Evolutionary conservation across 441 rosid genomes (phyloP).

Genomic region (Macaranga tanarius): DNA sequence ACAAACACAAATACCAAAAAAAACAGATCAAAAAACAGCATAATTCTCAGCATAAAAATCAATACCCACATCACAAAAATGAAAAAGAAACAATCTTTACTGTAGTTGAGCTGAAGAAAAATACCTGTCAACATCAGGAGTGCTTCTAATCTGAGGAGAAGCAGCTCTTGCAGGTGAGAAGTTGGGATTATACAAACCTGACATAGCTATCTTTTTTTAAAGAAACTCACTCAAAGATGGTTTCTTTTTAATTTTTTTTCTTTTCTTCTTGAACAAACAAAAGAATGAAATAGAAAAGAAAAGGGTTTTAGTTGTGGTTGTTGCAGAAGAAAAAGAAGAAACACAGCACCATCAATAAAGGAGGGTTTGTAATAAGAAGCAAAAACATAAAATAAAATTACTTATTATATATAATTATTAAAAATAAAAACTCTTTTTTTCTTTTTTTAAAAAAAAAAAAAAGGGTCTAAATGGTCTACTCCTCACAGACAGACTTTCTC

Average conservation of each 20-base stretch:
- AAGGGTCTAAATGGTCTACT: conserved; percentile 7
- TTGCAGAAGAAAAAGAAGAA: conserved; percentile 43
- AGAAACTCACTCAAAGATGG: background rate
- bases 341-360: conserved; percentile 42
- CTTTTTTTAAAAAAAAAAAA: background rate
- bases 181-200: conserved; percentile 89
- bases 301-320: conserved; percentile 44
- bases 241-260: background rate
- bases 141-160: conserved; percentile 92
- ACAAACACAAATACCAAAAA: conserved; percentile 28
- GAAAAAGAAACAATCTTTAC: background rate
- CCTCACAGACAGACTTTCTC: conserved; percentile 7
- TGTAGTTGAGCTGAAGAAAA: background rate
- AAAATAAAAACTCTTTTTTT: background rate
- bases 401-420: background rate
- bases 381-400: background rate
- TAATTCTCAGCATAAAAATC: conserved; percentile 15
- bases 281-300: conserved; percentile 26
- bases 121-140: conserved; percentile 87
- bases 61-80: background rate
- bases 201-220: conserved; percentile 46
- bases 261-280: conserved; percentile 23
- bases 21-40: conserved; percentile 43
- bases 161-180: conserved; percentile 96
- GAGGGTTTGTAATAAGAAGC: conserved; percentile 31